These are phyloP conservation scores for Westerdykella aurantiaca DNA, from an alignment of 2,329 filamentous ascomycete genomes.

Conservation along the genomic window DNA sequence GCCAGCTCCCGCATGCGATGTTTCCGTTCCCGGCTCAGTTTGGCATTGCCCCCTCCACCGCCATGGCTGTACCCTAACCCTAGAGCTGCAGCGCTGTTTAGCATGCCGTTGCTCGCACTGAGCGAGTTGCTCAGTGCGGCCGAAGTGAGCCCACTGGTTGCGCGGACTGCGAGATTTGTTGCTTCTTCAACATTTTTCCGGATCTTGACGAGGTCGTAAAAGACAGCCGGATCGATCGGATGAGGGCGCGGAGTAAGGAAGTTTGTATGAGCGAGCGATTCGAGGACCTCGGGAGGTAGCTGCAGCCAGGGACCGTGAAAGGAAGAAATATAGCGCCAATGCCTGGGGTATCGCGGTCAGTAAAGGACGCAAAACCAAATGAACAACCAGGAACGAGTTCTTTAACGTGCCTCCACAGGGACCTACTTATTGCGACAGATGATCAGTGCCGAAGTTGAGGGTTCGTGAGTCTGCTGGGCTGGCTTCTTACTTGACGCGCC, in stretches of 20 bases:
- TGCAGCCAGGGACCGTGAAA: constrained; percentile 82
- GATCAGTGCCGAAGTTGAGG: constrained; percentile 33
- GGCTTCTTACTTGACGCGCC: constrained; percentile 10
- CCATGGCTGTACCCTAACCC: constrained; percentile 51
- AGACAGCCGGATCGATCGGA: constrained; percentile 71
- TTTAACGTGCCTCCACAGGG: constrained; percentile 21
- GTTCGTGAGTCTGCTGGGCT: constrained; percentile 7
- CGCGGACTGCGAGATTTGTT: constrained; percentile 69
- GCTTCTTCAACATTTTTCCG: constrained; percentile 74
- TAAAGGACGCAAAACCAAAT: constrained; percentile 7
- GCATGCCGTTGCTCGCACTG: constrained; percentile 48
- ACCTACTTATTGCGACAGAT: constrained; percentile 43
- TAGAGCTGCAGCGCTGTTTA: constrained; percentile 48
- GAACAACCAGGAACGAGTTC: constrained; percentile 5
- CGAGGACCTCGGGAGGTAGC: constrained; percentile 70
- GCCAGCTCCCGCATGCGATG: constrained; percentile 76
- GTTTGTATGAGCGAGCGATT: constrained; percentile 72
- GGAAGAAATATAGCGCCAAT: constrained; percentile 79
- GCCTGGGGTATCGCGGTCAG: constrained; percentile 45
- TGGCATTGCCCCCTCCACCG: constrained; percentile 53
- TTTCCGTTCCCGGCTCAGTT: constrained; percentile 69
- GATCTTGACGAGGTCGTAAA: constrained; percentile 82
- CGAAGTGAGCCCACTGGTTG: constrained; percentile 66
- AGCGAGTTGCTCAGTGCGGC: constrained; percentile 54
- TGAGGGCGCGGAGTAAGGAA: constrained; percentile 70